Conservation (phyloP, 1,284 basidiomycete species). For the Caloboletus firmus region DNA sequence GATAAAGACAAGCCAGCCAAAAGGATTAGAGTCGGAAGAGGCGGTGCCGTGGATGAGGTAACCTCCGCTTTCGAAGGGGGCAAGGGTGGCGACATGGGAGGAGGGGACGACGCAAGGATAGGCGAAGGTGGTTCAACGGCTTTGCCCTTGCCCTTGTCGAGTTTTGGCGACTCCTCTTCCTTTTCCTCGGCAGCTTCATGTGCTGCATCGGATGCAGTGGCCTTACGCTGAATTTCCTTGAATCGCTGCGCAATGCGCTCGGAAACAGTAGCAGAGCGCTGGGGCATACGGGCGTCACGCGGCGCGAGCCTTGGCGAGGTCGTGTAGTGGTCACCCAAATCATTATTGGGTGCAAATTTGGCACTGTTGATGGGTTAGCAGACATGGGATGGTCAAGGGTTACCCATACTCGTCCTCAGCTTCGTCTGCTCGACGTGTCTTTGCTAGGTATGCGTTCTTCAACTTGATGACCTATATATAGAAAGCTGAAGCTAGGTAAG, state of each 20-base stretch:
- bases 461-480: slow-evolving; percentile 56
- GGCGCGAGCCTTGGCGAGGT: slow-evolving; percentile 68
- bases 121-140: slow-evolving; percentile 48
- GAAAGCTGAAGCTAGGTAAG: neutral
- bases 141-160: slow-evolving; percentile 80
- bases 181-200: slow-evolving; percentile 35
- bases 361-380: slow-evolving; percentile 47
- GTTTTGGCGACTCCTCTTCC: slow-evolving; percentile 46
- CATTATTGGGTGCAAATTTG: slow-evolving; percentile 77
- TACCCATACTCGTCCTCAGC: slow-evolving; percentile 82
- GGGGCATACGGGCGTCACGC: slow-evolving; percentile 52
- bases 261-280: slow-evolving; percentile 67
- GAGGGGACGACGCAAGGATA: slow-evolving; percentile 56
- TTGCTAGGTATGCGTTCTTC: slow-evolving; percentile 75
- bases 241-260: slow-evolving; percentile 76
- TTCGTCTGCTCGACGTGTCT: slow-evolving; percentile 81
- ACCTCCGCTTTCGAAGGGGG: slow-evolving; percentile 43
- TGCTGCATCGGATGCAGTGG: slow-evolving; percentile 31
- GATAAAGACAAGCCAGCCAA: slow-evolving; percentile 73
- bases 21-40: slow-evolving; percentile 54
- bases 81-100: slow-evolving; percentile 56
- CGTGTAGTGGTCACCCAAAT: slow-evolving; percentile 67
- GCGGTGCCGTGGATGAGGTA: slow-evolving; percentile 38
- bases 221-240: slow-evolving; percentile 67
- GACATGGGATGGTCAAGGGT: slow-evolving; percentile 7